Conservation (phyloP, 1,284 basidiomycete species). For the Gomphus sp. region DNA sequence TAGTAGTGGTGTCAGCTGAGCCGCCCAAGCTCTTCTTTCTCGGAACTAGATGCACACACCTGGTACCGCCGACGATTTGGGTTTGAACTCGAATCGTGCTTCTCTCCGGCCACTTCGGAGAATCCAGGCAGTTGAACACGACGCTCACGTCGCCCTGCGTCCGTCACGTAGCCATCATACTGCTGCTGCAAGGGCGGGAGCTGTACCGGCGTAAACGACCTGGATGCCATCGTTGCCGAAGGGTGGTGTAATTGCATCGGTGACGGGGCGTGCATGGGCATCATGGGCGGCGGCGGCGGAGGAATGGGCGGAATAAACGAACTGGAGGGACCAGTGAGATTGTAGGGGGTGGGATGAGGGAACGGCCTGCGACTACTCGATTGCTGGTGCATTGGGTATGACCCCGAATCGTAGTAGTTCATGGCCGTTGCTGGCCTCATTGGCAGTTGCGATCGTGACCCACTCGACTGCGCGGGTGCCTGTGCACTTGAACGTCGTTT, state of each 20-base stretch:
- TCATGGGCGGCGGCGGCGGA: not conserved
- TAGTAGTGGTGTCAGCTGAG: not conserved
- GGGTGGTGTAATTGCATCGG: not conserved
- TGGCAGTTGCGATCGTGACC: not conserved
- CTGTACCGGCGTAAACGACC: not conserved
- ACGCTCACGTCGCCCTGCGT: conserved; percentile 1
- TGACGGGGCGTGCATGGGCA: not conserved
- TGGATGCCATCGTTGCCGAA: not conserved
- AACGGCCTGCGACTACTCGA: not conserved
- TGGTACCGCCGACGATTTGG: not conserved
- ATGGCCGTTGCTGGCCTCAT: conserved; percentile 3
- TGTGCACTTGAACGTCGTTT: not conserved
- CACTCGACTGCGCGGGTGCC: not conserved
- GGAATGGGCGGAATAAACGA: not conserved
- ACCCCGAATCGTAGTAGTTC: not conserved
- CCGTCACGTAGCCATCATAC: conserved; percentile 8
- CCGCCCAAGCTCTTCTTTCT: not conserved
- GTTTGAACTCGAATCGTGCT: not conserved
- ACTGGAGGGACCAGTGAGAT: not conserved
- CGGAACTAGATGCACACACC: not conserved
- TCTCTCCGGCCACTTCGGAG: conserved; percentile 3
- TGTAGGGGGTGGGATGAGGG: not conserved
- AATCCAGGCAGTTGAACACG: conserved; percentile 6
- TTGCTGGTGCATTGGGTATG: not conserved
- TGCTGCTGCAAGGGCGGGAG: conserved; percentile 4